Conservation (phyloP, 2,329 filamentous ascomycete species). For the Hypoxylon sp. region DNA sequence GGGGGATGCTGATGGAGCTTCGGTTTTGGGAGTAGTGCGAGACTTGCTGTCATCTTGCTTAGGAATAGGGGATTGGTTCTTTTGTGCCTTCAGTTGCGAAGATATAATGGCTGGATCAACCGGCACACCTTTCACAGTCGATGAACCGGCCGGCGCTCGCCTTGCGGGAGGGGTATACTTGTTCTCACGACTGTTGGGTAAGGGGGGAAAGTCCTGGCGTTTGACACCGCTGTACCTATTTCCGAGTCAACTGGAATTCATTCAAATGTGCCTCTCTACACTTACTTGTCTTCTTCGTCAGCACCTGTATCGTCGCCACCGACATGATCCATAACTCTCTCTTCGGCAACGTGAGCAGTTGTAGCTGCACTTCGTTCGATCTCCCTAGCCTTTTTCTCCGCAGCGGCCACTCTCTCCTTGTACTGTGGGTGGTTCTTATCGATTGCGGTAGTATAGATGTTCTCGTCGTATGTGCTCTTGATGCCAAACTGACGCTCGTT, state of each 20-base stretch:
- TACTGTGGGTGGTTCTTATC: constrained; percentile 87
- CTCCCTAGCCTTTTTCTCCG: constrained; percentile 87
- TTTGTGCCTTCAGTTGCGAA: constrained; percentile 75
- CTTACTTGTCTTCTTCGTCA: constrained; percentile 94
- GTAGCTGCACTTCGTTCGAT: constrained; percentile 82
- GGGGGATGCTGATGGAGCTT: constrained; percentile 41
- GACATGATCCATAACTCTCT: constrained; percentile 80
- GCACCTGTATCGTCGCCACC: constrained; percentile 74
- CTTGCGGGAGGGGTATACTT: constrained; percentile 94
- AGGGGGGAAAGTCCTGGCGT: constrained; percentile 78
- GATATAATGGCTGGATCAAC: constrained; percentile 93
- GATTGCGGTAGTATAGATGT: constrained; percentile 92
- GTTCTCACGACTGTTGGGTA: constrained; percentile 66
- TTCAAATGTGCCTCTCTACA: constrained; percentile 18
- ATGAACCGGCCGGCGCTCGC: constrained; percentile 79
- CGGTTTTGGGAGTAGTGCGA: constrained; percentile 44
- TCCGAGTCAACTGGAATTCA: constrained; percentile 27
- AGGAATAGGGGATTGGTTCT: constrained; percentile 53
- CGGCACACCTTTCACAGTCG: constrained; percentile 81
- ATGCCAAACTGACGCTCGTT: constrained; percentile 91
- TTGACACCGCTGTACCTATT: constrained; percentile 90
- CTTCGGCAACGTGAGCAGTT: constrained; percentile 90
- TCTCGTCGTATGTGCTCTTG: constrained; percentile 92
- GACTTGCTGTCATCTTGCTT: constrained; percentile 56
- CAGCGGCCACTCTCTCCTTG: constrained; percentile 80